phyloP scores from a whole-genome alignment of 345 rosid species.

The Adansonia digitata region DNA sequence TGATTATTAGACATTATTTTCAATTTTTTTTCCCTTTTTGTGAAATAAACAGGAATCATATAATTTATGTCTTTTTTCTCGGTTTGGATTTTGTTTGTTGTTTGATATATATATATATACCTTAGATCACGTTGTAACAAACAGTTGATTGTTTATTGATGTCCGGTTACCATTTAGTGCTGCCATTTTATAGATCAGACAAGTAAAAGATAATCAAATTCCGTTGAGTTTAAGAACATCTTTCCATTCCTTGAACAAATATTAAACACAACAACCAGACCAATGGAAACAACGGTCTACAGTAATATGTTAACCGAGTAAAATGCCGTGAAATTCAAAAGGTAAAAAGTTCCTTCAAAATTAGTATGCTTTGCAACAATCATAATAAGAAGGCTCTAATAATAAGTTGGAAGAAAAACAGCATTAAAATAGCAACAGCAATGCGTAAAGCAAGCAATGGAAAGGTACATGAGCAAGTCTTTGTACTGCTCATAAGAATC shows the following conservation, averaged over 20 bases:
- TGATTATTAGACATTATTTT: background rate
- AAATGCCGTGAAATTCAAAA: background rate
- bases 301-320: background rate
- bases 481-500: background rate
- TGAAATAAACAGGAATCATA: no score
- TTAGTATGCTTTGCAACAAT: constrained; percentile 9
- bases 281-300: background rate
- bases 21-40: background rate
- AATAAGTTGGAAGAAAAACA: constrained; percentile 5
- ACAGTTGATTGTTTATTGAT: no score
- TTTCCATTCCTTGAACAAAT: background rate
- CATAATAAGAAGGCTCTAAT: constrained; percentile 6
- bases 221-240: background rate
- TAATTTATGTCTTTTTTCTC: no score
- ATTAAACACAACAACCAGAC: background rate
- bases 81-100: no score
- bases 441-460: background rate
- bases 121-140: no score
- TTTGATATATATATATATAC: no score
- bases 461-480: constrained; percentile 12
- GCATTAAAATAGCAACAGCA: background rate
- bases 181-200: no score
- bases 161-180: no score
- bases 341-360: constrained; percentile 4
- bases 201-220: background rate